Evolutionary conservation across 2,329 filamentous ascomycete genomes (phyloP), one percentile per base, ranked within the genome.

Genomic region (Sphaerulina vaccinii): DNA sequence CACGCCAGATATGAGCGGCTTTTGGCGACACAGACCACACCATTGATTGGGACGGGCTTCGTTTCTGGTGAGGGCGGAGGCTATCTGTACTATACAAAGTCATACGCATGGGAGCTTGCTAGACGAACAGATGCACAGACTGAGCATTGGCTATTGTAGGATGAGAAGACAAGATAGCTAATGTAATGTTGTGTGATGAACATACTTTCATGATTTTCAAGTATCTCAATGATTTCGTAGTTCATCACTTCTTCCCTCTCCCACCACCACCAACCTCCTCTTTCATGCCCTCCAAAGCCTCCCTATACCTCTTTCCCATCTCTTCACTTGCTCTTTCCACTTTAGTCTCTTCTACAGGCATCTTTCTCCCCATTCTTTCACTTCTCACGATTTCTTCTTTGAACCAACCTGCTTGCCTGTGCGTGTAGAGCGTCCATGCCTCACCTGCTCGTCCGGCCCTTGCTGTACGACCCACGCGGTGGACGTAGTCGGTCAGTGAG

Each of bases 391-490:
- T 85, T 62, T 88, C 87, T 53, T 87, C 86, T 81, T 88, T 90
- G 72, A 97, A 99, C 91, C 93, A 96, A 38, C 87, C 82, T 18
- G 85, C 90, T 71, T 99, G 91, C 2, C 81, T 80, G 62, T 90
- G 86, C 3, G 85, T 86, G 42, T 95, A 84, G 10, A 99, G 73
- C 0, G 90, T 96, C 88, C 90, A 96, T 0, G 92, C 90, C 41
- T 83, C 79, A 1, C 92, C 92, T 1, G 73, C 61, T 49, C 83
- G 82, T 1, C 87, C 90, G 0, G 89, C 93, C 67, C 91, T 80
- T 0, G 92, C 92, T 1, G 92, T 96, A 51, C 93, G 84, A 32
- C 93, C 92, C 1, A 96, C 90, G 35, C 93, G 86, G 69, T 97
- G 93, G 3, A 97, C 84, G 63, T 97, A 97, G 19, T 84, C 86